Evolutionary conservation across 2,329 filamentous ascomycete species (phyloP), one percentile per base, ranked within the genome.

Genomic region (Fusarium tupiense): DNA sequence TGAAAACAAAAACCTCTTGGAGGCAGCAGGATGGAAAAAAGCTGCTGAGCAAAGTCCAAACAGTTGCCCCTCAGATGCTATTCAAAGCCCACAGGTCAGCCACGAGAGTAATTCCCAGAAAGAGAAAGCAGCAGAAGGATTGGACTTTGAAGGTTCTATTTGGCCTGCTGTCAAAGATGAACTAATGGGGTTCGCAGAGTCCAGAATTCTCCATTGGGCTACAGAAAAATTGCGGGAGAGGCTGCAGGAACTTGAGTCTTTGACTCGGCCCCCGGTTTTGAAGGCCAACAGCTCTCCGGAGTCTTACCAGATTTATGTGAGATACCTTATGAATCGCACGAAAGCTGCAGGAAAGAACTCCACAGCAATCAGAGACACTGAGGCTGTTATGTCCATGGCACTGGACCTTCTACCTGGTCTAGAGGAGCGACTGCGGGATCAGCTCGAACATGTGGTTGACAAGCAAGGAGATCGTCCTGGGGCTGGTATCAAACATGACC

Each of bases 321-420:
- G 7, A 2, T 52, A 69, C 3, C 58, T 69, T 0, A 22, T 13
- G 16, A 12, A 64, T 2, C 41, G 67, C 2, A 52, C 29, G 5
- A 2, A 46, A 3, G 35, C 35, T 31, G 12, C 35, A 0, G 50
- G 44, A 0, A 56, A 38, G 0, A 69, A 52, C 1, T 52, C 65
- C 0, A 17, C 3, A 1, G 3, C 22, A 0, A 57, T 53, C 1
- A 3, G 33, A 20, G 8, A 47, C 1, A 64, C 50, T 9, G 58
- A 69, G 56, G 58, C 65, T 19, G 65, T 35, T 0, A 57, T 69
- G 33, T 69, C 67, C 0, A 19, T 69, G 50, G 58, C n/a, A 6
- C 19, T 69, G 8, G 52, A 64, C 8, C 16, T 69, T 22, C 12
- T 52, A 5, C 50, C 65, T 7, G 40, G 44, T n/a, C 10, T 64